Evolutionary conservation across 495 filamentous ascomycete genomes (phyloP).

Genomic region (Jackrogersella multiformis): DNA sequence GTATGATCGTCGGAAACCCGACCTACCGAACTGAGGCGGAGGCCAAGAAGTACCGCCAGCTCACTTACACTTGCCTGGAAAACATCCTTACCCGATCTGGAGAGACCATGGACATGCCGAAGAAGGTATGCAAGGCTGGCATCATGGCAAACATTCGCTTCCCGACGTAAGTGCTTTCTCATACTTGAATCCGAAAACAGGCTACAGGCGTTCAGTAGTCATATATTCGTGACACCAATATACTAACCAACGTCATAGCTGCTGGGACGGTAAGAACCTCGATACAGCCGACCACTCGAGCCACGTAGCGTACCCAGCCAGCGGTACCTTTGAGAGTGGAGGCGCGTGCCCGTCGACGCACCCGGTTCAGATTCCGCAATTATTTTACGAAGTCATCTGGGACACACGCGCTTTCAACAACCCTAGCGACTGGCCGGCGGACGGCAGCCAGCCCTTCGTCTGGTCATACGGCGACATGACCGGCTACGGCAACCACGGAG

Average conservation of each 20-base stretch:
- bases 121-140: constrained; percentile 48
- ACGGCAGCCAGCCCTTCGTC: constrained; percentile 57
- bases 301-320: constrained; percentile 52
- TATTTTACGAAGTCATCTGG: constrained; percentile 53
- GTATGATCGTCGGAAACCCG: constrained; percentile 53
- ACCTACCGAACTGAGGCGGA: constrained; percentile 37
- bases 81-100: constrained; percentile 39
- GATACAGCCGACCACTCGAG: constrained; percentile 49
- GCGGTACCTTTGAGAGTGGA: constrained; percentile 49
- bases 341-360: constrained; percentile 50
- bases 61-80: constrained; percentile 48
- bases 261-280: constrained; percentile 49
- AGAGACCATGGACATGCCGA: constrained; percentile 46
- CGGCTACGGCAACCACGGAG: constrained; percentile 53
- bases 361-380: constrained; percentile 50
- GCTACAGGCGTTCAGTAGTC: neutral
- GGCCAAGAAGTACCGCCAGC: constrained; percentile 43
- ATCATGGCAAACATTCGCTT: constrained; percentile 53
- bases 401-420: constrained; percentile 50
- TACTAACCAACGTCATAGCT: constrained; percentile 22
- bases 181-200: neutral
- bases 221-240: neutral
- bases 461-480: constrained; percentile 53
- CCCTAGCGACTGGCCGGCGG: constrained; percentile 54
- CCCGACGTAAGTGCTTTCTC: constrained; percentile 39